phyloP scores from a whole-genome alignment of 805 yeast genomes.

The Ogataea polymorpha region DNA sequence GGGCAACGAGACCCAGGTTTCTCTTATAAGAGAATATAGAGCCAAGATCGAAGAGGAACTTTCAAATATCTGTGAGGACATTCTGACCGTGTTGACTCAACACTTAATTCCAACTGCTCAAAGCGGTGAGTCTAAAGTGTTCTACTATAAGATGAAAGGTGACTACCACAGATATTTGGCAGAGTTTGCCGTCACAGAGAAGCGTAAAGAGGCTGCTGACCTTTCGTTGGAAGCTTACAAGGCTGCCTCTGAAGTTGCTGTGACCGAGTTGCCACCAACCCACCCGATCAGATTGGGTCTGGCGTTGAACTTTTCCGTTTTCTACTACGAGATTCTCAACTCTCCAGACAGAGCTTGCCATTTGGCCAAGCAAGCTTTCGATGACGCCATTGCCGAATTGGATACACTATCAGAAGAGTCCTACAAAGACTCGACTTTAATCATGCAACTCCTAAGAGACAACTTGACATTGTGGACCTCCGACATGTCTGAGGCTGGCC shows the following conservation, averaged over 20 bases:
- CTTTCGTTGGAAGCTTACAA: slow-evolving; percentile 92
- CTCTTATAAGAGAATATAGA: slow-evolving; percentile 90
- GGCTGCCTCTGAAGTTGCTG: slow-evolving; percentile 95
- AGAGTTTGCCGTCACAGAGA: slow-evolving; percentile 89
- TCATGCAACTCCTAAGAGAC: slow-evolving; percentile 98
- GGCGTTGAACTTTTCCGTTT: slow-evolving; percentile 96
- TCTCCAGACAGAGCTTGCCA: slow-evolving; percentile 99
- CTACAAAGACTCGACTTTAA: slow-evolving; percentile 96
- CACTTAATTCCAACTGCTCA: slow-evolving; percentile 93
- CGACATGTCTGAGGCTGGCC: slow-evolving; percentile 82
- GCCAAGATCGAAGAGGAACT: slow-evolving; percentile 91
- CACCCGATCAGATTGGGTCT: slow-evolving; percentile 98
- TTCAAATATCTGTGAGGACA: slow-evolving; percentile 90
- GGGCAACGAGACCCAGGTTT: slow-evolving; percentile 88
- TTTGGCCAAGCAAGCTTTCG: slow-evolving; percentile 98
- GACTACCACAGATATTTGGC: slow-evolving; percentile 99
- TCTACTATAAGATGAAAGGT: slow-evolving; percentile 99
- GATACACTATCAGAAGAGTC: slow-evolving; percentile 97
- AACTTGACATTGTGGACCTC: slow-evolving; percentile 97
- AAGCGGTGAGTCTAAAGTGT: slow-evolving; percentile 96
- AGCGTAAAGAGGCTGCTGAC: slow-evolving; percentile 89
- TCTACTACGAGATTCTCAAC: slow-evolving; percentile 96
- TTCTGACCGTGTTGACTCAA: slow-evolving; percentile 78
- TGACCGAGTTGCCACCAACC: slow-evolving; percentile 95
- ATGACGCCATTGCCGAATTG: slow-evolving; percentile 97